phyloP scores from a whole-genome alignment of 2,329 filamentous ascomycete genomes.

The Penicillium sp. region DNA sequence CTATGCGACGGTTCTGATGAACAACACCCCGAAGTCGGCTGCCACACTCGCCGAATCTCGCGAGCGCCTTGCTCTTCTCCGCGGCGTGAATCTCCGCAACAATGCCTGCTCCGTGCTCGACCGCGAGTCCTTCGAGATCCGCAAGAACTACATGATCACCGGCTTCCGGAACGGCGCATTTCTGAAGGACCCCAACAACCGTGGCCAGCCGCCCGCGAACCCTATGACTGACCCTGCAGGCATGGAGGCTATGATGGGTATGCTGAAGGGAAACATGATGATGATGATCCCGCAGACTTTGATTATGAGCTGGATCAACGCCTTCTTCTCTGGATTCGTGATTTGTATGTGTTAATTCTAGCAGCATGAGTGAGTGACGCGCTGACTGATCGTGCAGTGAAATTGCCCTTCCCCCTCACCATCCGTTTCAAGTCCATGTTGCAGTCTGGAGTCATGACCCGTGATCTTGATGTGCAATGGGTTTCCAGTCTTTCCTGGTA shows the following conservation, averaged over 20 bases:
- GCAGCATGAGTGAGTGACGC: neutral
- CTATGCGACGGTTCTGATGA: constrained; percentile 91
- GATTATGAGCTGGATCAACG: constrained; percentile 99
- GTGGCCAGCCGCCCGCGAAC: constrained; percentile 86
- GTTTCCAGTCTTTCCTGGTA: constrained; percentile 99
- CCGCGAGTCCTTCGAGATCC: constrained; percentile 71
- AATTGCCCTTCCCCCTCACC: constrained; percentile 94
- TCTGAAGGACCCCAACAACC: constrained; percentile 82
- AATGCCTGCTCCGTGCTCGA: constrained; percentile 83
- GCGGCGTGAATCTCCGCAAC: constrained; percentile 78
- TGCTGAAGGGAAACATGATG: constrained; percentile 99
- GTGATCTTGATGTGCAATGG: constrained; percentile 96
- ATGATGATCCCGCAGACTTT: constrained; percentile 99
- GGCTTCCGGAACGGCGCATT: constrained; percentile 85
- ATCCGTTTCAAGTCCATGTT: constrained; percentile 99
- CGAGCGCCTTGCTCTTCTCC: constrained; percentile 82
- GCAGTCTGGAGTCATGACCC: constrained; percentile 92
- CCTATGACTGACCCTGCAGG: constrained; percentile 92
- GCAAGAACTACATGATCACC: constrained; percentile 77
- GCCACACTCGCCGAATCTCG: constrained; percentile 63
- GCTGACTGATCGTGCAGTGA: constrained; percentile 60
- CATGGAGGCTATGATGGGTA: constrained; percentile 99
- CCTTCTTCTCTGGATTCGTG: constrained; percentile 97
- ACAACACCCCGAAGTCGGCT: constrained; percentile 76
- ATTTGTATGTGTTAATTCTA: constrained; percentile 67